Evolutionary conservation across 2,329 filamentous ascomycete genomes (phyloP).

Genomic region (Cladosporium sphaerospermum): DNA sequence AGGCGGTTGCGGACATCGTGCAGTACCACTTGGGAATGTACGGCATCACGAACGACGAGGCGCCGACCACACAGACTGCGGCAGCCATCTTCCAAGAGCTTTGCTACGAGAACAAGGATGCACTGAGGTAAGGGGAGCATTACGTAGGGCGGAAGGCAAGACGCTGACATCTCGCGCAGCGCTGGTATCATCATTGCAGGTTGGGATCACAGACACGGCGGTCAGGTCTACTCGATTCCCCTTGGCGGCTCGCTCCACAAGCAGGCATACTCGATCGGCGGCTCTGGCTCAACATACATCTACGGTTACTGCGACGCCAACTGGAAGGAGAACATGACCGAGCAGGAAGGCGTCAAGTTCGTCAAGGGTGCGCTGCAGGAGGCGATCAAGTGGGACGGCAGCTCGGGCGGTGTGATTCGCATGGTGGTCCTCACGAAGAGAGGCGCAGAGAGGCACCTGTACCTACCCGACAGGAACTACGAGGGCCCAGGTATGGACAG

Average conservation of each 20-base stretch:
- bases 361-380: constrained; percentile 87
- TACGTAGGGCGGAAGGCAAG: too few relatives aligned
- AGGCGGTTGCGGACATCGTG: constrained; percentile 92
- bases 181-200: constrained; percentile 98
- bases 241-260: constrained; percentile 96
- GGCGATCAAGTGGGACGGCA: constrained; percentile 99
- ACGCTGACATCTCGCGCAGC: constrained; percentile 41
- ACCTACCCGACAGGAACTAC: constrained; percentile 90
- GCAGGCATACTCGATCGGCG: constrained; percentile 90
- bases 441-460: constrained; percentile 88
- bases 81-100: constrained; percentile 96
- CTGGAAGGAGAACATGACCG: constrained; percentile 92
- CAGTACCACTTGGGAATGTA: constrained; percentile 94
- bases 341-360: constrained; percentile 82
- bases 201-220: constrained; percentile 89
- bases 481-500: constrained; percentile 56
- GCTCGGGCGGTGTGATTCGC: constrained; percentile 94
- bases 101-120: constrained; percentile 96
- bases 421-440: constrained; percentile 92
- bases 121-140: constrained; percentile 60
- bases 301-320: constrained; percentile 97
- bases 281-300: constrained; percentile 97
- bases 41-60: constrained; percentile 79
- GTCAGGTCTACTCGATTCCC: constrained; percentile 95
- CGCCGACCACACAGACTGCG: constrained; percentile 89